Conservation (phyloP, 768 basidiomycete species). For the Leccinum imitatum region DNA sequence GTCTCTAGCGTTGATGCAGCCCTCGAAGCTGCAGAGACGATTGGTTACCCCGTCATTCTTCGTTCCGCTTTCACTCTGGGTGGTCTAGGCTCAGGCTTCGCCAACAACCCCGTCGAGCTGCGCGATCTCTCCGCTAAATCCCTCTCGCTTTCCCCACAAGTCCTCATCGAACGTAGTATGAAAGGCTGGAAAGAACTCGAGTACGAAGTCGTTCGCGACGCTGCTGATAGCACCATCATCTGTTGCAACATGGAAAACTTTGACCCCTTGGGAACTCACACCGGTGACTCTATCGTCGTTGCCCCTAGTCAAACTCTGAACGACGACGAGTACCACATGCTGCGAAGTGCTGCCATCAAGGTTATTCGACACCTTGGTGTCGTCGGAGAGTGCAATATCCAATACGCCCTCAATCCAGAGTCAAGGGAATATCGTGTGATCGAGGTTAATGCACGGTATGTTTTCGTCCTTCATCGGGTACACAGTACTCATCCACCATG, state of each 20-base stretch:
- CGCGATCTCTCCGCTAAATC: constrained; percentile 92
- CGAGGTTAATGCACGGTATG: constrained; percentile 90
- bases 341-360: constrained; percentile 96
- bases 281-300: constrained; percentile 98
- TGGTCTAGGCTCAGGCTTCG: constrained; percentile 97
- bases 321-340: constrained; percentile 99
- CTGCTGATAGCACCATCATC: constrained; percentile 98
- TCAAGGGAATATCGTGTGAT: constrained; percentile 97
- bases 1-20: constrained; percentile 96
- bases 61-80: constrained; percentile 97
- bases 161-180: constrained; percentile 96
- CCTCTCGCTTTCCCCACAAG: constrained; percentile 89
- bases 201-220: constrained; percentile 98
- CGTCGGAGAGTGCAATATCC: constrained; percentile 95
- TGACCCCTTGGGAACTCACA: constrained; percentile 97
- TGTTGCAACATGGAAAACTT: constrained; percentile 99
- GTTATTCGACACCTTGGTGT: constrained; percentile 90
- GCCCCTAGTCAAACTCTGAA: constrained; percentile 95
- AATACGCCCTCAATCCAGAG: constrained; percentile 94
- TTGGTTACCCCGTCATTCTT: constrained; percentile 97
- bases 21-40: constrained; percentile 83
- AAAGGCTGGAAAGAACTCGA: constrained; percentile 99
- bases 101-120: constrained; percentile 90
- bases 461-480: background rate
- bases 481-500: constrained; percentile 3